A percentile compares a stretch with the other conserved stretches of the same genome.
Conservation (phyloP, 345 rosid genomes). For the Fremontodendron californicum region DNA sequence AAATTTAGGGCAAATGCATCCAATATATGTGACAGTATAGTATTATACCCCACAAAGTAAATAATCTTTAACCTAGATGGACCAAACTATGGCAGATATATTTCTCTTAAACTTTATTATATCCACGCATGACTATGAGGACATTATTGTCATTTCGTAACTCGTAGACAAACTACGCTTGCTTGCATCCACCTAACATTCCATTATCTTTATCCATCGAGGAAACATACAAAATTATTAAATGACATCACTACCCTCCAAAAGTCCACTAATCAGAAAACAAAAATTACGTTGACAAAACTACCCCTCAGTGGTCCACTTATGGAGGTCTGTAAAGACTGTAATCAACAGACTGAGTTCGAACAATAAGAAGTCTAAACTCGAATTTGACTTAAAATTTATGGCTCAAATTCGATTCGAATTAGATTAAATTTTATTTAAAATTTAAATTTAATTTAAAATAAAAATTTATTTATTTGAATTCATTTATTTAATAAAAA, state of each 20-base stretch:
- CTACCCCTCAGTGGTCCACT: neutral
- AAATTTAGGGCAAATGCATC: neutral
- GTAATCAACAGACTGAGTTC: too few species aligned
- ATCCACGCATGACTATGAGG: conserved; percentile 19
- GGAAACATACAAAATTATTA: neutral
- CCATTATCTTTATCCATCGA: conserved; percentile 12
- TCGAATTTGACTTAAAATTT: too few species aligned
- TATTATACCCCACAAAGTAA: neutral
- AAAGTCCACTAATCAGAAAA: neutral
- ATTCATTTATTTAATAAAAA: too few species aligned
- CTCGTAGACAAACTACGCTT: neutral
- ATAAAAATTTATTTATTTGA: too few species aligned
- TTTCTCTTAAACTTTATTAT: neutral
- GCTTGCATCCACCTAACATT: conserved; percentile 7
- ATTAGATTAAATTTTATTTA: too few species aligned
- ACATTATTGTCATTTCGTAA: conserved; percentile 15
- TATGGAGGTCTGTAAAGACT: too few species aligned
- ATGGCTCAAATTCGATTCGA: too few species aligned
- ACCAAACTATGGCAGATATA: neutral
- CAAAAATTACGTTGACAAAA: neutral
- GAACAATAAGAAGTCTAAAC: too few species aligned
- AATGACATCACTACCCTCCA: conserved; percentile 37
- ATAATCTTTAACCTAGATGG: neutral
- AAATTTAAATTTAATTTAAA: too few species aligned
- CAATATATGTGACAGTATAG: neutral